A percentile compares a stretch with the other conserved stretches of the same genome.
phyloP scores from a whole-genome alignment of 2,329 filamentous ascomycete species.

The Xenoacremonium recifei region DNA sequence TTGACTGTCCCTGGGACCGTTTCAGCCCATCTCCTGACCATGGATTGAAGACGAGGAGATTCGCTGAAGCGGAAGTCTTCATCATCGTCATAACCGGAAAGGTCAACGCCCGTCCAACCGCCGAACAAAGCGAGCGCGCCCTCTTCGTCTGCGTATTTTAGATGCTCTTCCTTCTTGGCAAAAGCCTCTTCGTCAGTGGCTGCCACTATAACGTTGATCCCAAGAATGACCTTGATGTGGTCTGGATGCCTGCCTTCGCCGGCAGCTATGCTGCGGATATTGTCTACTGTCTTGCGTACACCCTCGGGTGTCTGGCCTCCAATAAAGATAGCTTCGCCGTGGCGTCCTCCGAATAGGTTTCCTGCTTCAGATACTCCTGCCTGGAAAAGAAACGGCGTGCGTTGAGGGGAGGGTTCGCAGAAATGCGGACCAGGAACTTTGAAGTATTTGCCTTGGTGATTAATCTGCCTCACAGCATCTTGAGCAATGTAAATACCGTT shows the following conservation, averaged over 20 bases:
- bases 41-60: constrained; percentile 36
- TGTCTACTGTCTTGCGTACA: constrained; percentile 39
- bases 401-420: constrained; percentile 42
- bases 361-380: constrained; percentile 45
- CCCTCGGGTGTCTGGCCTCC: constrained; percentile 41
- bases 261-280: constrained; percentile 36
- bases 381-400: constrained; percentile 47
- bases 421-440: constrained; percentile 40
- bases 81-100: constrained; percentile 40
- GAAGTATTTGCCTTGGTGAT: constrained; percentile 28
- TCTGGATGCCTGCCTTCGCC: constrained; percentile 36
- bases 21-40: constrained; percentile 11
- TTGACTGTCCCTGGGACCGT: constrained; percentile 12
- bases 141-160: constrained; percentile 42
- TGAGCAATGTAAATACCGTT: constrained; percentile 32
- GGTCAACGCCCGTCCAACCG: constrained; percentile 45
- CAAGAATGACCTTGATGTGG: constrained; percentile 42
- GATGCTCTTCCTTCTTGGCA: constrained; percentile 39
- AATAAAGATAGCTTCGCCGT: constrained; percentile 39
- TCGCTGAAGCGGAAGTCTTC: constrained; percentile 43
- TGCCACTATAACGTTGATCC: constrained; percentile 41
- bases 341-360: constrained; percentile 37
- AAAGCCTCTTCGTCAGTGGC: constrained; percentile 43
- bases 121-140: constrained; percentile 44
- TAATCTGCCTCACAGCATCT: constrained; percentile 32